phyloP scores from a whole-genome alignment of 1,284 basidiomycete genomes.

The Boletus semigastroideus region DNA sequence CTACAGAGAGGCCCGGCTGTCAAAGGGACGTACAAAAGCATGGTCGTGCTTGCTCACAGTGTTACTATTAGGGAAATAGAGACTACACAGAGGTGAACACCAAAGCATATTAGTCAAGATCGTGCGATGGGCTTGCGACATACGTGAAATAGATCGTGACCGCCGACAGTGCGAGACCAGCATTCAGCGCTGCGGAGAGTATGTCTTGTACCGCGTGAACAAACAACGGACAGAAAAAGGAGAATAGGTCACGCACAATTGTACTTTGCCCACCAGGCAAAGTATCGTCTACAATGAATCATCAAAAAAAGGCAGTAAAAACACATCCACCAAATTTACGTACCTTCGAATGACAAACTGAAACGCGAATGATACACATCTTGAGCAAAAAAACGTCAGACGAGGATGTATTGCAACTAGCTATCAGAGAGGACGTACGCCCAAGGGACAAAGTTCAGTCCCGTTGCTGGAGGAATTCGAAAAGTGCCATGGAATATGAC shows the following conservation, averaged over 20 bases:
- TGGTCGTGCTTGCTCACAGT: slow-evolving; percentile 10
- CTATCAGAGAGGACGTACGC: slow-evolving; percentile 18
- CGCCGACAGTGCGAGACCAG: slow-evolving; percentile 50
- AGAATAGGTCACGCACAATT: slow-evolving; percentile 41
- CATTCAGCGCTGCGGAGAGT: slow-evolving; percentile 57
- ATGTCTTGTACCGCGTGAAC: slow-evolving; percentile 38
- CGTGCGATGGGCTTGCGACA: slow-evolving; percentile 4
- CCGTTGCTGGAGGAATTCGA: slow-evolving; percentile 38
- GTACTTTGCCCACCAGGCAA: slow-evolving; percentile 72
- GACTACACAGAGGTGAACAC: slow-evolving; percentile 10
- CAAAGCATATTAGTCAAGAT: too few relatives aligned
- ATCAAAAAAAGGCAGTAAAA: slow-evolving; percentile 35
- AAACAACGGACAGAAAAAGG: neutral
- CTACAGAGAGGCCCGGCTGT: too few relatives aligned
- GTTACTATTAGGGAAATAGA: slow-evolving; percentile 28
- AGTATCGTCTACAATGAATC: slow-evolving; percentile 42
- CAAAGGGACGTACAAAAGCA: neutral
- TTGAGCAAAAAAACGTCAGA: slow-evolving; percentile 9
- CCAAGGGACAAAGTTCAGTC: slow-evolving; percentile 42
- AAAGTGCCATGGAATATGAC: slow-evolving; percentile 33
- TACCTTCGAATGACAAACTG: slow-evolving; percentile 54
- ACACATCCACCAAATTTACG: slow-evolving; percentile 25
- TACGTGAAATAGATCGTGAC: slow-evolving; percentile 52
- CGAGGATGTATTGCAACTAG: neutral
- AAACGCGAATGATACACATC: slow-evolving; percentile 55